phyloP scores from a whole-genome alignment of 2,329 filamentous ascomycete species.

The Arthrobotrys conoides region DNA sequence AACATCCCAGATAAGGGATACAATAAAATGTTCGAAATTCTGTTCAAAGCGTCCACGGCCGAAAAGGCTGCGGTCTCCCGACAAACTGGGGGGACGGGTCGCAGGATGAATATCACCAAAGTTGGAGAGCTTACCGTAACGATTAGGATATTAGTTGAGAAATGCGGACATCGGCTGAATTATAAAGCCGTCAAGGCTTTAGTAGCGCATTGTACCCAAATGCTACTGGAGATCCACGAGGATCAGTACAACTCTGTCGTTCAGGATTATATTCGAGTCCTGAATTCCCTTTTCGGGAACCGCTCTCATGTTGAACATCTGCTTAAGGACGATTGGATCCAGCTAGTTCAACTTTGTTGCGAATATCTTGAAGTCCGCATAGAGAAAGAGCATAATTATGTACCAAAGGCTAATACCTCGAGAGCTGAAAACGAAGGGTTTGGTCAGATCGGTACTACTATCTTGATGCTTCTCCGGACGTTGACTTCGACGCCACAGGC shows the following conservation, averaged over 20 bases:
- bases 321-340: slow-evolving; percentile 77
- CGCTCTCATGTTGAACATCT: slow-evolving; percentile 86
- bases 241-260: slow-evolving; percentile 78
- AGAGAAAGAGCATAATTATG: slow-evolving; percentile 23
- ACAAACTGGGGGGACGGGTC: slow-evolving; percentile 70
- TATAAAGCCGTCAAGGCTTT: slow-evolving; percentile 83
- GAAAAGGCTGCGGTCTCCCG: slow-evolving; percentile 78
- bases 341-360: slow-evolving; percentile 78
- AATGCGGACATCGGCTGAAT: slow-evolving; percentile 78
- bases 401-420: slow-evolving; percentile 45
- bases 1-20: slow-evolving; percentile 81
- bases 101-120: slow-evolving; percentile 71
- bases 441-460: slow-evolving; percentile 69
- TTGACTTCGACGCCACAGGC: slow-evolving; percentile 78
- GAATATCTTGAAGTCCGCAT: slow-evolving; percentile 43
- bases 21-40: slow-evolving; percentile 82
- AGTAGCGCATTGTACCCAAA: slow-evolving; percentile 84
- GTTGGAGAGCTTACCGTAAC: slow-evolving; percentile 79
- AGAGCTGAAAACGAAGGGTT: slow-evolving; percentile 66
- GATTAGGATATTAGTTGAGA: slow-evolving; percentile 79
- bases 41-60: slow-evolving; percentile 78
- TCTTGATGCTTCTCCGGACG: slow-evolving; percentile 77
- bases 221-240: slow-evolving; percentile 75
- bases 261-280: slow-evolving; percentile 82
- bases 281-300: slow-evolving; percentile 79